phyloP scores from a whole-genome alignment of 2,329 filamentous ascomycete species.

The Xylariomycetidae sp. region DNA sequence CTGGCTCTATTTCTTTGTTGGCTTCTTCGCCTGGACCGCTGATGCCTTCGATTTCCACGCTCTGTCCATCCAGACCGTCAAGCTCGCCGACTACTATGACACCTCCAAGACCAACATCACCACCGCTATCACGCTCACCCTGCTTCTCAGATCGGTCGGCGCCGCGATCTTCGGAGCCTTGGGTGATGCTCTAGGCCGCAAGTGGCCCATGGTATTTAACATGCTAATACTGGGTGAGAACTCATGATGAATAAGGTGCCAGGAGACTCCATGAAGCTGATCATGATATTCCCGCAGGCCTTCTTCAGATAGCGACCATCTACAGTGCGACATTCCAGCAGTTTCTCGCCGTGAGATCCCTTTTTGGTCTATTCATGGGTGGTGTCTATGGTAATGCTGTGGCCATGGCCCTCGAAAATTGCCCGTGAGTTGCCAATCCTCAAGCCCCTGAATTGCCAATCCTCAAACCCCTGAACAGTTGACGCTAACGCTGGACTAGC shows the following conservation, averaged over 20 bases:
- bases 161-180: slow-evolving; percentile 72
- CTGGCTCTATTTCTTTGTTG: slow-evolving; percentile 74
- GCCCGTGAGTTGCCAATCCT: slow-evolving; percentile 44
- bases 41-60: slow-evolving; percentile 84
- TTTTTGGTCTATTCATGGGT: slow-evolving; percentile 78
- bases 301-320: slow-evolving; percentile 69
- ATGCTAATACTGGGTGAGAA: slow-evolving; percentile 61
- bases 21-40: slow-evolving; percentile 71
- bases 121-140: slow-evolving; percentile 70
- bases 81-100: slow-evolving; percentile 57
- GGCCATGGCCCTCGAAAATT: slow-evolving; percentile 72
- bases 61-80: slow-evolving; percentile 71
- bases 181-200: slow-evolving; percentile 74
- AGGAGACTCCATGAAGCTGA: too few relatives aligned
- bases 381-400: slow-evolving; percentile 77
- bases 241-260: too few relatives aligned
- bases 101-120: slow-evolving; percentile 60
- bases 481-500: slow-evolving; percentile 26
- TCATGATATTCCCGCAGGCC: slow-evolving; percentile 27
- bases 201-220: slow-evolving; percentile 80
- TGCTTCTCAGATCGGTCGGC: slow-evolving; percentile 70
- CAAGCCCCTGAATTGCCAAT: too few relatives aligned
- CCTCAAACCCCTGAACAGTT: not conserved
- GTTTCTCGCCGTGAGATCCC: slow-evolving; percentile 68
- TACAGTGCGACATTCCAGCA: slow-evolving; percentile 67